phyloP scores from a whole-genome alignment of 164 flowering plant genomes.

The Magnolia changhungtana region DNA sequence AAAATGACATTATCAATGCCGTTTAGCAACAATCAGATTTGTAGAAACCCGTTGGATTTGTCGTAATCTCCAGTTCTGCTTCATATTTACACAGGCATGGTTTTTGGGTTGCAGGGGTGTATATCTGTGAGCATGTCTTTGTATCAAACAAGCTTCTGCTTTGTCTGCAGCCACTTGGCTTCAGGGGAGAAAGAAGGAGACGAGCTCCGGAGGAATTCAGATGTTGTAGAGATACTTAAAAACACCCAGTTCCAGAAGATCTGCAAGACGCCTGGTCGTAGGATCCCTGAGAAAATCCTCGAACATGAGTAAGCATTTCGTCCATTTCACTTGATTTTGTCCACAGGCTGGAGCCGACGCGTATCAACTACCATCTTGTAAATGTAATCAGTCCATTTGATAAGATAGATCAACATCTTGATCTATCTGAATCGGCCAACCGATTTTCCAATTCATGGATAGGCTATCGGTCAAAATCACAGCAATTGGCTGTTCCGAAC shows the following conservation, averaged over 20 bases:
- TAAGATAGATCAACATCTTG: not conserved
- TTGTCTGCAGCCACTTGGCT: constrained; percentile 82
- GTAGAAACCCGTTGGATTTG: not conserved
- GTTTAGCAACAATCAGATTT: not conserved
- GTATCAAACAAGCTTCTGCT: constrained; percentile 73
- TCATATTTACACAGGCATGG: not conserved
- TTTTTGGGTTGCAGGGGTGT: constrained; percentile 56
- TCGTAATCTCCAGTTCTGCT: not conserved
- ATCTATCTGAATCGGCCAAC: not conserved
- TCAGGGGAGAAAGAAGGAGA: constrained; percentile 93
- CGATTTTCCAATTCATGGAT: not conserved
- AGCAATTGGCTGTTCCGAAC: not conserved
- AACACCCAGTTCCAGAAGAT: constrained; percentile 62
- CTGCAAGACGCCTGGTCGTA: constrained; percentile 40
- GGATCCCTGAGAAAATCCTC: constrained; percentile 65
- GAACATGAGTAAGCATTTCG: constrained; percentile 66
- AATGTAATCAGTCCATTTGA: not conserved
- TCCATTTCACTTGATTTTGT: not conserved
- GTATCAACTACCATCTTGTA: not conserved
- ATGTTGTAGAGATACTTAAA: constrained; percentile 68
- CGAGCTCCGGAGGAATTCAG: constrained; percentile 66
- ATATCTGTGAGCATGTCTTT: constrained; percentile 75
- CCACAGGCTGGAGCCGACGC: not conserved
- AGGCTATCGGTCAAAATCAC: not conserved
- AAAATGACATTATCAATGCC: not conserved